Percentiles rank a stretch among this genome's conserved stretches.
phyloP scores from a whole-genome alignment of 2,329 filamentous ascomycete species.

The Talaromyces rugulosus region DNA sequence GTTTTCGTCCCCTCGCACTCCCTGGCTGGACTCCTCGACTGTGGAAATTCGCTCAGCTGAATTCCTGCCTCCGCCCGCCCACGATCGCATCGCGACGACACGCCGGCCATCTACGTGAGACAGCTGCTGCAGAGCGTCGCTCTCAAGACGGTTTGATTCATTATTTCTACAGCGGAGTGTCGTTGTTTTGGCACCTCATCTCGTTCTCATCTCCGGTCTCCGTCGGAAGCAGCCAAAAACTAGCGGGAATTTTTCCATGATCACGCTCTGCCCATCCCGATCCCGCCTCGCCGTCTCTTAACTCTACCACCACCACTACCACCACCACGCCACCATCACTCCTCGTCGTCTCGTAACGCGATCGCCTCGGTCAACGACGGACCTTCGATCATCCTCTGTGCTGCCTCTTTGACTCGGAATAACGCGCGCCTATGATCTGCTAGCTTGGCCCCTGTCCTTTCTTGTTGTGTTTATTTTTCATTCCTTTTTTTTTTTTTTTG shows the following conservation, averaged over 20 bases:
- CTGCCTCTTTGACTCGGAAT: slow-evolving; percentile 11
- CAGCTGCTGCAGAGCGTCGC: not conserved
- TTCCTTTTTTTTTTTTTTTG: slow-evolving; percentile 19
- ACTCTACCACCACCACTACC: not conserved
- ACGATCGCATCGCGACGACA: not conserved
- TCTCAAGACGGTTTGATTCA: not conserved
- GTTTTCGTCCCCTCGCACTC: not conserved
- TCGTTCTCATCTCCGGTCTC: not conserved
- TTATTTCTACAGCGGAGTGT: not conserved
- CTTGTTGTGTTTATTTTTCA: not conserved
- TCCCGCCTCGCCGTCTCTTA: slow-evolving; percentile 6
- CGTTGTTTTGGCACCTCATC: not conserved
- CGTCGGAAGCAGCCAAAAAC: slow-evolving; percentile 7
- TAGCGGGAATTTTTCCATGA: slow-evolving; percentile 14
- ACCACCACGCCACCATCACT: not conserved
- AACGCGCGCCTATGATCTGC: slow-evolving; percentile 12
- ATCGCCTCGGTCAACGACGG: not conserved
- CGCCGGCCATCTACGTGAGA: not conserved
- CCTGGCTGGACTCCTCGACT: not conserved
- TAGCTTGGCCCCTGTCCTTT: not conserved
- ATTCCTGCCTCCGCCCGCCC: not conserved
- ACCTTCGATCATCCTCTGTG: not conserved
- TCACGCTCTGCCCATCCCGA: slow-evolving; percentile 8
- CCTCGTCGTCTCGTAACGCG: not conserved
- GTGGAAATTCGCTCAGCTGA: not conserved